These are phyloP conservation scores for Mitragyna speciosa DNA, from an alignment of 257 asterid genomes.

Conservation along the genomic window DNA sequence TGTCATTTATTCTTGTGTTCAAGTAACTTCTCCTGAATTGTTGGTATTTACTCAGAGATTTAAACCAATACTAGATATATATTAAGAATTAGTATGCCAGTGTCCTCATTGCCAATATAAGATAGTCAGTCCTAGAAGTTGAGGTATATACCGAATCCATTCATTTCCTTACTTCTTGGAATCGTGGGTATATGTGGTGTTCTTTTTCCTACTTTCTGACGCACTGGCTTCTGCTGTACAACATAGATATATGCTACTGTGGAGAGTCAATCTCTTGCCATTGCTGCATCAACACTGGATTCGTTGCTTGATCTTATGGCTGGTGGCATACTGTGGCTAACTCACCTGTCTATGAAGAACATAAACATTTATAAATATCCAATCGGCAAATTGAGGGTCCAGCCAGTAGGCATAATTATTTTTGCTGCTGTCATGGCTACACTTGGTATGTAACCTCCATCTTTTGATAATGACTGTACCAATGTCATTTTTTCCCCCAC, in stretches of 20 bases:
- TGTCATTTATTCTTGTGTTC: too few species aligned
- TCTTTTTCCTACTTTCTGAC: background rate
- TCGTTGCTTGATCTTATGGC: constrained; percentile 96
- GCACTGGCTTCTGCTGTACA: background rate
- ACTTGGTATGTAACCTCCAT: constrained; percentile 71
- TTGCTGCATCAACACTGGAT: constrained; percentile 95
- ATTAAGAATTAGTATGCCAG: too few species aligned
- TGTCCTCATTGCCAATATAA: too few species aligned
- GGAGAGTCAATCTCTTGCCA: constrained; percentile 80
- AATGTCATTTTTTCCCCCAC: too few species aligned
- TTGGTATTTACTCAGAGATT: too few species aligned
- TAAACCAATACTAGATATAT: too few species aligned
- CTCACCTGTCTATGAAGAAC: constrained; percentile 78
- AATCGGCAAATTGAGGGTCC: constrained; percentile 91
- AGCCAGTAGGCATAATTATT: constrained; percentile 88
- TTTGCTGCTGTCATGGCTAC: constrained; percentile 98
- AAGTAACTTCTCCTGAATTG: too few species aligned
- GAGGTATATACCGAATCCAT: too few species aligned
- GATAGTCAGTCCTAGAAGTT: too few species aligned
- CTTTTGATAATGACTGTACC: too few species aligned
- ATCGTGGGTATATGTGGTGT: background rate
- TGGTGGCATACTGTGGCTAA: constrained; percentile 90
- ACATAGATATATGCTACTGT: constrained; percentile 68
- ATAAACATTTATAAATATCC: constrained; percentile 87
- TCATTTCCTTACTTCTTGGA: too few species aligned